These are phyloP conservation scores for Leccinum fibrillosum DNA, from an alignment of 768 basidiomycete species.

Conservation along the genomic window DNA sequence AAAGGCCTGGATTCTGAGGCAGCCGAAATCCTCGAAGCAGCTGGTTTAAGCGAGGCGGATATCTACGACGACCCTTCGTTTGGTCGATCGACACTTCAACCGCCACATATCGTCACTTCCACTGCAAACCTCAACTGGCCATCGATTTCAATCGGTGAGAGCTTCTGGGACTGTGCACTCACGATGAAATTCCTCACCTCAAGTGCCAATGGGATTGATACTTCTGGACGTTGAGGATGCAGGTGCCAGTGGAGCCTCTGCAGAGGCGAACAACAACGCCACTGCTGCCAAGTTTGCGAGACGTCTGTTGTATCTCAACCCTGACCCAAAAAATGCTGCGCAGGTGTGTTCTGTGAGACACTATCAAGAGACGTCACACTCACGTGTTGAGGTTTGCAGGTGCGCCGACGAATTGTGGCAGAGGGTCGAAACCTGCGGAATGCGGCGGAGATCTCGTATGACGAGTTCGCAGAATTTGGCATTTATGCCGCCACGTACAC, in stretches of 20 bases:
- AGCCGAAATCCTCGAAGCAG: too few species aligned
- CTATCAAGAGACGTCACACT: neutral
- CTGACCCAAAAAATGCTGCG: conserved; percentile 80
- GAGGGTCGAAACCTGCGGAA: conserved; percentile 95
- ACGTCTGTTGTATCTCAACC: conserved; percentile 83
- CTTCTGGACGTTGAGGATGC: too few species aligned
- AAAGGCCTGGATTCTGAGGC: too few species aligned
- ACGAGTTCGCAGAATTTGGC: conserved; percentile 92
- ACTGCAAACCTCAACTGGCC: too few species aligned
- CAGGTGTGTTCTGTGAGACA: conserved; percentile 45
- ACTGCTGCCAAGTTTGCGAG: conserved; percentile 93
- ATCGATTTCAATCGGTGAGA: too few species aligned
- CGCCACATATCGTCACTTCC: too few species aligned
- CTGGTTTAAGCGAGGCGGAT: too few species aligned
- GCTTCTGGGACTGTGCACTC: too few species aligned
- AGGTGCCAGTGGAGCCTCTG: conserved; percentile 80
- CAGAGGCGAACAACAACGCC: conserved; percentile 89
- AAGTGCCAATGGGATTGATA: too few species aligned
- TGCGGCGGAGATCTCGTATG: conserved; percentile 88
- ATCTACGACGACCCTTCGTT: too few species aligned
- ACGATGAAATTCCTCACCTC: too few species aligned
- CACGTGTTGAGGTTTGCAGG: conserved; percentile 42
- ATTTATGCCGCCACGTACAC: conserved; percentile 89
- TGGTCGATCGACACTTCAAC: too few species aligned
- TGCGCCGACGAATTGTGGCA: conserved; percentile 86